Percentiles rank a stretch among this genome's conserved stretches.
These are phyloP conservation scores for Myriangium duriaei DNA, from an alignment of 2,329 filamentous ascomycete genomes.

Conservation along the genomic window DNA sequence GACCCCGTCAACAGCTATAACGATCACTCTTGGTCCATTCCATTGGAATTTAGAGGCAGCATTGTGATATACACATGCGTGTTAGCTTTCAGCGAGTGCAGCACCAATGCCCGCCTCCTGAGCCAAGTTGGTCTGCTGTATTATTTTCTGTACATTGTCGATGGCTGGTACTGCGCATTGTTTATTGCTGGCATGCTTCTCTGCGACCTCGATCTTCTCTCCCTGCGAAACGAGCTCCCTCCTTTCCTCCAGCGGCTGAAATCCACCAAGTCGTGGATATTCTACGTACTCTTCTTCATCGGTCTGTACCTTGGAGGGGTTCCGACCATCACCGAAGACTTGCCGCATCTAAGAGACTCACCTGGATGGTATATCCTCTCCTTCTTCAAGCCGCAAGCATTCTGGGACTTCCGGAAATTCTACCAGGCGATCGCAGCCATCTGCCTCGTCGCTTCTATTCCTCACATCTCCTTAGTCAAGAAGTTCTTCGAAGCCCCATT, in stretches of 20 bases:
- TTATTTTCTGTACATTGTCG: slow-evolving; percentile 7
- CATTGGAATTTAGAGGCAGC: slow-evolving; percentile 51
- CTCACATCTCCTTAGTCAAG: slow-evolving; percentile 42
- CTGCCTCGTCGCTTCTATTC: slow-evolving; percentile 41
- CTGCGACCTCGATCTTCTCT: slow-evolving; percentile 48
- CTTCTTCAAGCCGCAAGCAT: slow-evolving; percentile 26
- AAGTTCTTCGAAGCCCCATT: slow-evolving; percentile 43
- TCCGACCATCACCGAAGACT: slow-evolving; percentile 1
- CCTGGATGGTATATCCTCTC: slow-evolving; percentile 46
- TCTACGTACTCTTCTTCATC: slow-evolving; percentile 38
- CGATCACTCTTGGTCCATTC: slow-evolving; percentile 51
- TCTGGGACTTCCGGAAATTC: slow-evolving; percentile 27
- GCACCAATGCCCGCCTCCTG: slow-evolving; percentile 42
- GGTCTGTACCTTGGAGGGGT: slow-evolving; percentile 39
- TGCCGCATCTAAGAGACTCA: neutral
- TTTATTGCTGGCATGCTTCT: slow-evolving; percentile 51
- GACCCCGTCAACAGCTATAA: slow-evolving; percentile 47
- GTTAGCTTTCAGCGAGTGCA: slow-evolving; percentile 45
- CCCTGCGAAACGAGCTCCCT: slow-evolving; percentile 39
- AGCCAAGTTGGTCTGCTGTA: slow-evolving; percentile 41
- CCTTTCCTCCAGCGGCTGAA: slow-evolving; percentile 33
- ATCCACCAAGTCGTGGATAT: slow-evolving; percentile 38
- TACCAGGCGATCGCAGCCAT: slow-evolving; percentile 49
- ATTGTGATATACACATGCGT: slow-evolving; percentile 48
- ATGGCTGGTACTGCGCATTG: slow-evolving; percentile 40